A percentile compares a stretch with the other conserved stretches of the same genome.
Evolutionary conservation across 1,139 yeast species (phyloP).

Genomic region (Sugiyamaella neomexicana): DNA sequence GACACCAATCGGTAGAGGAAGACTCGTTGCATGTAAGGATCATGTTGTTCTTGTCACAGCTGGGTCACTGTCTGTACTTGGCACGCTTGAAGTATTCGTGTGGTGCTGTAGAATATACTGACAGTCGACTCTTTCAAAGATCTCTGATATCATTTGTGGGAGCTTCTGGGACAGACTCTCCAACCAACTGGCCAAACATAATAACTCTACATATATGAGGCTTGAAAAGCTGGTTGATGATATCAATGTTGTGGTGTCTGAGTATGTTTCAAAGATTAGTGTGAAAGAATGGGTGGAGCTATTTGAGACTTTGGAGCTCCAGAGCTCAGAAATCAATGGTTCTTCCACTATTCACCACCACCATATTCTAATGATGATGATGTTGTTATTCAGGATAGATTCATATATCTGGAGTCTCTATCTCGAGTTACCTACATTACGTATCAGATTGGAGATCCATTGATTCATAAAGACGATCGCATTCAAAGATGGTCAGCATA

Average conservation of each 20-base stretch:
- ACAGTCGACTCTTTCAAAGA: no score
- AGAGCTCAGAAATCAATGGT: constrained; percentile 56
- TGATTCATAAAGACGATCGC: constrained; percentile 54
- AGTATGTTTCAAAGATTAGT: constrained; percentile 59
- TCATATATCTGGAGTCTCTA: constrained; percentile 64
- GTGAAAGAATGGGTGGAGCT: constrained; percentile 78
- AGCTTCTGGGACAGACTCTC: no score
- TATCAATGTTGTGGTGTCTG: constrained; percentile 62
- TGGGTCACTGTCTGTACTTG: no score
- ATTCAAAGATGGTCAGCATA: constrained; percentile 69
- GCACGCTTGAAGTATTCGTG: no score
- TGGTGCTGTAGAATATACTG: no score
- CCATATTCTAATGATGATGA: constrained; percentile 52
- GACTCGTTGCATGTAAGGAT: no score
- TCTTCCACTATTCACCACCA: constrained; percentile 60
- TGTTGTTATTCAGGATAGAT: constrained; percentile 66
- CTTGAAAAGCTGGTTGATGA: constrained; percentile 61
- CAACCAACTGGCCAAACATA: no score
- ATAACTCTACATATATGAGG: constrained; percentile 28
- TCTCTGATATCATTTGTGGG: no score
- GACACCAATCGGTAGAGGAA: no score
- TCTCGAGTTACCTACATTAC: constrained; percentile 54
- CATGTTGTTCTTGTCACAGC: no score
- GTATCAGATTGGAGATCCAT: constrained; percentile 63
- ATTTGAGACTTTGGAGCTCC: constrained; percentile 71